A percentile compares a stretch with the other conserved stretches of the same genome.
phyloP scores from a whole-genome alignment of 768 basidiomycete genomes.

The Boletus rubescentipes region DNA sequence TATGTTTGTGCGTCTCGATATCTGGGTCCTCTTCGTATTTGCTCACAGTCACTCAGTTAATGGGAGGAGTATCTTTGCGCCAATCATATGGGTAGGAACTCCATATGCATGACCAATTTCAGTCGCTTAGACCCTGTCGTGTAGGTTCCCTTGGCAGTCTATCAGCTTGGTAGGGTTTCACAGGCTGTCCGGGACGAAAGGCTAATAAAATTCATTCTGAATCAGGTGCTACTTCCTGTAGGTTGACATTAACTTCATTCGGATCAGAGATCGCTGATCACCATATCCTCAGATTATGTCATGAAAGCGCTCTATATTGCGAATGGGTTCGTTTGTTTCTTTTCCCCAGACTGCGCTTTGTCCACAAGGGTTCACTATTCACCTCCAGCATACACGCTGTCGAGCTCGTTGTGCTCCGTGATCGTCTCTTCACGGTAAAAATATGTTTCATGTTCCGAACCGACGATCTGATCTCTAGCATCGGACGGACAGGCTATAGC shows the following conservation, averaged over 20 bases:
- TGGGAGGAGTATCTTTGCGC: neutral
- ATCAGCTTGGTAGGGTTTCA: conserved; percentile 4
- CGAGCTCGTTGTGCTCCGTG: rapidly evolving
- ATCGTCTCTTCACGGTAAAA: neutral
- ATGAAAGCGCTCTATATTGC: neutral
- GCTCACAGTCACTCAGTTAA: neutral
- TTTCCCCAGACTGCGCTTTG: neutral
- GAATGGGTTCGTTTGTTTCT: conserved; percentile 3
- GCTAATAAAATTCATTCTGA: neutral
- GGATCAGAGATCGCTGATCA: neutral
- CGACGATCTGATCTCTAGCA: neutral
- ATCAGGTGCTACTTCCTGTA: conserved; percentile 5
- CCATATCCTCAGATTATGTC: neutral
- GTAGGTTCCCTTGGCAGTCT: neutral
- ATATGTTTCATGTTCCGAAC: neutral
- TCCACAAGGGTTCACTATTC: neutral
- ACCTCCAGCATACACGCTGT: neutral
- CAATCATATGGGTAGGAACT: conserved; percentile 3
- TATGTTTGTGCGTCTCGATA: conserved; percentile 6
- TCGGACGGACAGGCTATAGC: neutral
- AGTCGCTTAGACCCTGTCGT: neutral
- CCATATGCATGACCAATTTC: neutral
- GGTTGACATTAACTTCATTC: neutral
- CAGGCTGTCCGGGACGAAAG: too few relatives aligned
- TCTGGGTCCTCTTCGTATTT: neutral